Evolutionary conservation across 148 eudicot genomes (phyloP).

Genomic region (Camellia sinensis): DNA sequence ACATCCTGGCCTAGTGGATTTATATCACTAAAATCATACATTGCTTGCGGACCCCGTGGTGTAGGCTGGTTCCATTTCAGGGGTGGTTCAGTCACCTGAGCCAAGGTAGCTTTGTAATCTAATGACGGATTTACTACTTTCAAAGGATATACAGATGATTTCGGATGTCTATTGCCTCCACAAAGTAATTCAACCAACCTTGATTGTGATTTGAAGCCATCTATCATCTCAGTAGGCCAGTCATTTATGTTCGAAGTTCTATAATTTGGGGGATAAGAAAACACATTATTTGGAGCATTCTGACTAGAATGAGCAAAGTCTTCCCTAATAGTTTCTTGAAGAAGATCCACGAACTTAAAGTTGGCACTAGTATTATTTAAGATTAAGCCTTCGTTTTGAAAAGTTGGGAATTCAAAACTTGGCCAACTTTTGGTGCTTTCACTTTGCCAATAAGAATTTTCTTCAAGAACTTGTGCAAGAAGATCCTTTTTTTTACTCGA

Average conservation of each 20-base stretch:
- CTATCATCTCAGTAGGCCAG: neutral
- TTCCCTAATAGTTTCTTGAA: neutral
- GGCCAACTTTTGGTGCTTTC: neutral
- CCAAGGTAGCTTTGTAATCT: neutral
- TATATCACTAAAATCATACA: too few species aligned
- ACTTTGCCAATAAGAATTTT: neutral
- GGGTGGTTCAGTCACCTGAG: neutral
- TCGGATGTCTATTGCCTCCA: neutral
- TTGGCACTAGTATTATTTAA: neutral
- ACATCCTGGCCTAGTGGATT: too few species aligned
- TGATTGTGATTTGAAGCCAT: neutral
- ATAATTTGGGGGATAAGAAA: neutral
- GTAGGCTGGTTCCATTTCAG: neutral
- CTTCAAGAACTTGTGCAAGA: neutral
- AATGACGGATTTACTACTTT: constrained; percentile 4
- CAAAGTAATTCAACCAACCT: constrained; percentile 5
- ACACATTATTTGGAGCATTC: neutral
- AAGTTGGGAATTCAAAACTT: neutral
- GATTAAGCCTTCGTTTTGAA: neutral
- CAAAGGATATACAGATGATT: constrained; percentile 12
- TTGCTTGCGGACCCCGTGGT: neutral
- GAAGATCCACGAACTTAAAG: constrained; percentile 1
- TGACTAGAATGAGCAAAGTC: neutral
- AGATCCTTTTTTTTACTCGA: neutral
- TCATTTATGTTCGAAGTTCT: too few species aligned